phyloP scores from a whole-genome alignment of 352 stramenopile species.

The Phytophthora pistaciae region DNA sequence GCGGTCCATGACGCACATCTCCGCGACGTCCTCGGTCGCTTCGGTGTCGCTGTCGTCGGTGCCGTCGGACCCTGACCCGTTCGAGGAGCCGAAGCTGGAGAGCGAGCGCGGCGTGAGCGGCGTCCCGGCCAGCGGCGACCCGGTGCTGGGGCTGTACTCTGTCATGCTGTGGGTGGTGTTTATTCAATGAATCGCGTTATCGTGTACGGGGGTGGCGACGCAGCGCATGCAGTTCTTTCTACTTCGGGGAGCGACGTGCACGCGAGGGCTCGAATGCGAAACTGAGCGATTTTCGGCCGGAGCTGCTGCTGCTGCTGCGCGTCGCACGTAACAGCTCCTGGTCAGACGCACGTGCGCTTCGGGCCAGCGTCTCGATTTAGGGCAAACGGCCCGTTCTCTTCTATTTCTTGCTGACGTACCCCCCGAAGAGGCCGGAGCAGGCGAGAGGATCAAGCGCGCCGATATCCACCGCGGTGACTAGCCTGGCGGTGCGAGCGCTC shows the following conservation, averaged over 20 bases:
- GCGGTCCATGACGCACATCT: constrained; percentile 64
- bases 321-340: constrained; percentile 31
- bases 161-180: constrained; percentile 18
- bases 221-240: constrained; percentile 15
- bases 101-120: constrained; percentile 30
- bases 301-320: not conserved
- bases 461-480: constrained; percentile 1
- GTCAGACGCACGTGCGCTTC: constrained; percentile 11
- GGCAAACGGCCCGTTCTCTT: constrained; percentile 32
- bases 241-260: constrained; percentile 1
- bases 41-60: constrained; percentile 26
- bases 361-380: constrained; percentile 30
- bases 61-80: constrained; percentile 25
- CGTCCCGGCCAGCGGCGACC: constrained; percentile 19
- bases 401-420: constrained; percentile 43
- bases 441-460: constrained; percentile 1
- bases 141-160: constrained; percentile 25
- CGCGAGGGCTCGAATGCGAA: constrained; percentile 29
- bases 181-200: constrained; percentile 14
- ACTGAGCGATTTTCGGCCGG: constrained; percentile 27
- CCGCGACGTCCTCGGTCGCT: constrained; percentile 3
- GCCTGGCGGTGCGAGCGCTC: not conserved
- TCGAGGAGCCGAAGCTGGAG: constrained; percentile 26
- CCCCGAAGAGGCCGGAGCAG: not conserved
- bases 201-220: not conserved